phyloP scores from a whole-genome alignment of 495 filamentous ascomycete species.

The Extremus antarcticus region DNA sequence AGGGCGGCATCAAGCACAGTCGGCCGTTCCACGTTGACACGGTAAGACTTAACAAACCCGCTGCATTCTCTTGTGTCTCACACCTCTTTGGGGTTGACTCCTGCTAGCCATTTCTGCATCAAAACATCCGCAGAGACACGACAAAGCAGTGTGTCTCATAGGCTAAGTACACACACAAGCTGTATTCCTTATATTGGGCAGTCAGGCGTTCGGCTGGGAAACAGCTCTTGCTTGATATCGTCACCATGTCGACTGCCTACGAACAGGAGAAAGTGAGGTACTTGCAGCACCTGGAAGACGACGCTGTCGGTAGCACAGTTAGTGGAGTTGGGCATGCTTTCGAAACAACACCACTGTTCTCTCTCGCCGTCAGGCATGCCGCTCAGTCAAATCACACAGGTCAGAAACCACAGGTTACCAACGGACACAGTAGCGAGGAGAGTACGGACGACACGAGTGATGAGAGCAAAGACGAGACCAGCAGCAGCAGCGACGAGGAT shows the following conservation, averaged over 20 bases:
- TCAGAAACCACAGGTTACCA: too few species aligned
- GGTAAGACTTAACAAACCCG: too few species aligned
- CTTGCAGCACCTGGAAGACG: background rate
- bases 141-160: background rate
- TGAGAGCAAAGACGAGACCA: background rate
- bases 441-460: too few species aligned
- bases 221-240: too few species aligned
- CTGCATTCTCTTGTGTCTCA: too few species aligned
- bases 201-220: too few species aligned
- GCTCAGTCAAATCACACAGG: too few species aligned
- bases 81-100: background rate
- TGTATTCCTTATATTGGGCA: too few species aligned
- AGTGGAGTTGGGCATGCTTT: background rate
- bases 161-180: background rate
- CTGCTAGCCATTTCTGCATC: background rate
- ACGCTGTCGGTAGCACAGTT: background rate
- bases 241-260: background rate
- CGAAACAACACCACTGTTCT: slow-evolving; percentile 11
- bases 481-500: background rate
- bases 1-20: too few species aligned
- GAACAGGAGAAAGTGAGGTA: background rate
- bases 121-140: background rate
- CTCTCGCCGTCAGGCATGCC: background rate
- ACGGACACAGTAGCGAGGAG: too few species aligned
- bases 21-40: too few species aligned